Evolutionary conservation across 2,329 filamentous ascomycete genomes (phyloP), one percentile per base, ranked within the genome.

Genomic region (Colletotrichum kahawae): DNA sequence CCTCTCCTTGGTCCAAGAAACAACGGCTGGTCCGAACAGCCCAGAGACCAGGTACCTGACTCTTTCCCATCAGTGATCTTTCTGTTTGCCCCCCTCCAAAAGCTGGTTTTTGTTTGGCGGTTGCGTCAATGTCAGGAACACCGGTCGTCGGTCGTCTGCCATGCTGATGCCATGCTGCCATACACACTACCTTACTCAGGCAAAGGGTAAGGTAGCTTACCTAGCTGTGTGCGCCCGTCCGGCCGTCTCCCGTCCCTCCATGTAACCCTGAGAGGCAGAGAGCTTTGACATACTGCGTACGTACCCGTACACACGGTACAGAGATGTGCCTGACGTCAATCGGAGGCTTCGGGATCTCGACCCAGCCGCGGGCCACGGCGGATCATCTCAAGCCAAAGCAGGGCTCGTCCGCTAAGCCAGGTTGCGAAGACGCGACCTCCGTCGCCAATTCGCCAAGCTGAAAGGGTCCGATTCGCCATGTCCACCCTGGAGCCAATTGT

Each of bases 311-410:
- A n/a, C n/a, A n/a, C n/a, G n/a, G n/a, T n/a, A n/a, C n/a, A 51
- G n/a, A 51, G 43, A 21, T 51, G 43, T 51, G 38, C 69, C 57
- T 75, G 73, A 75, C 73, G 73, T 75, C 73, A 75, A 73, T 75
- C 73, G 73, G 73, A 75, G 69, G 54, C 63, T 73, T 75, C 73
- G 73, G 72, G 63, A 68, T 64, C 72, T 60, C 72, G 63, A 75
- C 72, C 57, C 43, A 27, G 38, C 51, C 24, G 67, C 67, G 24
- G 71, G 54, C 31, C 56, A 59, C 31, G 62, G 71, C 54, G 68
- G 62, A 62, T 64, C 67, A 43, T 36, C 34, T 63, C 34, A 63
- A 12, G 43, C 43, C 43, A 51, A 51, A 36, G 21, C 21, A 18
- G 34, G 36, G 67, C 36, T 54, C 56, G 54, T 31, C 33, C 57